Evolutionary conservation across 108 stramenopile species (phyloP).

Genomic region (Conticribra guillardii): DNA sequence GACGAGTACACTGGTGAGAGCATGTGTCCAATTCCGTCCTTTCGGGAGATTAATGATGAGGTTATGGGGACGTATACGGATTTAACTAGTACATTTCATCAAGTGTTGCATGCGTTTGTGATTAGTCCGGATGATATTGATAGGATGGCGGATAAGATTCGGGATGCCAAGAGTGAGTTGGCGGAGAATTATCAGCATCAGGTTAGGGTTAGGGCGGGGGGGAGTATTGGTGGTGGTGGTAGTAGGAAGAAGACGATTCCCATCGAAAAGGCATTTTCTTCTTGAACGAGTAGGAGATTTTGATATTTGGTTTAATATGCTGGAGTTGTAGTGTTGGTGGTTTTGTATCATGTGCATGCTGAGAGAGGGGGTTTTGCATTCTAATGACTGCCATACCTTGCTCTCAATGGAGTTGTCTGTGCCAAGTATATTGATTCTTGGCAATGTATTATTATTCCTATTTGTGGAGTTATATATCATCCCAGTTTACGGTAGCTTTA

Average conservation of each 20-base stretch:
- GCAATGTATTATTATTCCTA: too few relatives aligned
- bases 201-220: constrained; percentile 20
- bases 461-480: too few relatives aligned
- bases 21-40: constrained; percentile 26
- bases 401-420: too few relatives aligned
- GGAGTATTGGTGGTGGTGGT: neutral
- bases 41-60: constrained; percentile 23
- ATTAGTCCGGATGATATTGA: constrained; percentile 44
- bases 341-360: too few relatives aligned
- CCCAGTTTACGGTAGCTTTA: too few relatives aligned
- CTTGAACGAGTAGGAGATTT: too few relatives aligned
- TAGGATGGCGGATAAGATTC: constrained; percentile 34
- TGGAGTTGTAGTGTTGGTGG: too few relatives aligned
- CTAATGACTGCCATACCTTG: too few relatives aligned
- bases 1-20: constrained; percentile 8
- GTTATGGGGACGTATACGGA: constrained; percentile 33
- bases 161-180: constrained; percentile 35
- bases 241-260: neutral
- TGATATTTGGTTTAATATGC: neutral
- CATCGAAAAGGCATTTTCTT: neutral
- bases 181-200: constrained; percentile 30
- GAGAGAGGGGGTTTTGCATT: too few relatives aligned
- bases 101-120: constrained; percentile 37
- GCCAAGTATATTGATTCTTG: too few relatives aligned
- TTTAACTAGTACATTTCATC: constrained; percentile 26